A percentile compares a stretch with the other conserved stretches of the same genome.
These are phyloP conservation scores for Neurospora pannonica DNA, from an alignment of 495 filamentous ascomycete genomes.

Conservation along the genomic window DNA sequence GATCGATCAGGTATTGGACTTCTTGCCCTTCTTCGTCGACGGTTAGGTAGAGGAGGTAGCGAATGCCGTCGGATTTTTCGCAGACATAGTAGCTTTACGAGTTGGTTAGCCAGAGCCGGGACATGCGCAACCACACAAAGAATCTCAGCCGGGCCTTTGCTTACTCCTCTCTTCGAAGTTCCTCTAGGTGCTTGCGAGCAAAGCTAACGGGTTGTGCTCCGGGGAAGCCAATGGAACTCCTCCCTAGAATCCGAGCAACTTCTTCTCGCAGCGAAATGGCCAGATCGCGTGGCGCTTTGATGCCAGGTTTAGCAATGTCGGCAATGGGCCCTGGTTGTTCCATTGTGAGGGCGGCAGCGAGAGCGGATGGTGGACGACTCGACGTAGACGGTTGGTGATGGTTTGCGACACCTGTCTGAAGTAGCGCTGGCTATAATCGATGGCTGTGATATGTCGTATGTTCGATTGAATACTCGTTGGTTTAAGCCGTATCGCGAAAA, in stretches of 20 bases:
- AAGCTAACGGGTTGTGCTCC: slow-evolving; percentile 96
- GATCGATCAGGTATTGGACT: slow-evolving; percentile 75
- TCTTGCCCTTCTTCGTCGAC: slow-evolving; percentile 46
- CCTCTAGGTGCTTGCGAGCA: slow-evolving; percentile 61
- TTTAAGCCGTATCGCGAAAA: not conserved
- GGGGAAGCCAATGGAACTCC: slow-evolving; percentile 61
- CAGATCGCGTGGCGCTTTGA: slow-evolving; percentile 50
- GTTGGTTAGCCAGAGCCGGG: not conserved
- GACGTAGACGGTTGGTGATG: not conserved
- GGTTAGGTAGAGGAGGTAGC: slow-evolving; percentile 86
- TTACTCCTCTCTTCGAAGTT: slow-evolving; percentile 66
- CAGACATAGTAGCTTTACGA: slow-evolving; percentile 75
- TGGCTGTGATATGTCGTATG: not conserved
- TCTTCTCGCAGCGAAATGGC: slow-evolving; percentile 54
- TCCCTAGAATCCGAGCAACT: slow-evolving; percentile 66
- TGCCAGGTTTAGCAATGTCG: slow-evolving; percentile 50
- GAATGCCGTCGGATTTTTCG: slow-evolving; percentile 95
- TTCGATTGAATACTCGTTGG: not conserved
- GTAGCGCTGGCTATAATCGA: not conserved
- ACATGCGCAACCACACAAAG: not conserved
- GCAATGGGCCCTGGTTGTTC: slow-evolving; percentile 23
- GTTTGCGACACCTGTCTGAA: not conserved
- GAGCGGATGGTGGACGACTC: not conserved
- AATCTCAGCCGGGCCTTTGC: slow-evolving; percentile 8
- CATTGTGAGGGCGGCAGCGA: slow-evolving; percentile 8